Evolutionary conservation across 495 filamentous ascomycete genomes (phyloP), one percentile per base, ranked within the genome.

Genomic region (Collariella sp.): DNA sequence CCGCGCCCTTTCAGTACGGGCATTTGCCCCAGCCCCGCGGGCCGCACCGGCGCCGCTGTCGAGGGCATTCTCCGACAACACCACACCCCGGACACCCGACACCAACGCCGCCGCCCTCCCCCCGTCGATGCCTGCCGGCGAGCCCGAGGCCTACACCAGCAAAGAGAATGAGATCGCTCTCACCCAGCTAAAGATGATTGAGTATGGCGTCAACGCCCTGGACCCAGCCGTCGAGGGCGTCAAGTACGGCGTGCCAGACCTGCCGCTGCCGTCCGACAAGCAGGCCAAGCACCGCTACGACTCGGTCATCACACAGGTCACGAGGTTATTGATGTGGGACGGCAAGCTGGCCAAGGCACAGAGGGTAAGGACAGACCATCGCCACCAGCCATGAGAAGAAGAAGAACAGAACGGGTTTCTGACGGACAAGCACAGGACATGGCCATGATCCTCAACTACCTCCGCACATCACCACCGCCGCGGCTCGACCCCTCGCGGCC

Each of bases 321-420:
- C 88, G 16, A 90, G 89, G 69, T 77, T 95, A 50, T 57, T 98
- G 49, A 98, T 97, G 91, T 72, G 75, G 56, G 78, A 95, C 71
- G 93, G 93, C 44, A 95, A 96, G 70, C 74, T 90, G 62, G 80
- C 81, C 61, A 74, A 76, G 69, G 90, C 89, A 19, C 86, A 96
- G 67, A 83, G 83, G 78, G 89, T 95, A 78, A 42, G 79, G n/a
- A 3, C 10, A 36, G n/a, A n/a, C n/a, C n/a, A n/a, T 48, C 31
- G 31, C 6, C 31, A 34, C 5, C 31, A n/a, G 39, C 39, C 7
- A 5, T n/a, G 44, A 34, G 44, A 46, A 46, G 44, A 19, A 23
- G 18, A 2, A 26, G 19, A 29, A 29, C 13, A 13, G 39, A n/a
- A 39, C 13, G 18, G 6, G 10, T 22, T 34, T 52, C 38, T 52